phyloP scores from a whole-genome alignment of 2,329 filamentous ascomycete genomes.

The Fusarium lateritium region DNA sequence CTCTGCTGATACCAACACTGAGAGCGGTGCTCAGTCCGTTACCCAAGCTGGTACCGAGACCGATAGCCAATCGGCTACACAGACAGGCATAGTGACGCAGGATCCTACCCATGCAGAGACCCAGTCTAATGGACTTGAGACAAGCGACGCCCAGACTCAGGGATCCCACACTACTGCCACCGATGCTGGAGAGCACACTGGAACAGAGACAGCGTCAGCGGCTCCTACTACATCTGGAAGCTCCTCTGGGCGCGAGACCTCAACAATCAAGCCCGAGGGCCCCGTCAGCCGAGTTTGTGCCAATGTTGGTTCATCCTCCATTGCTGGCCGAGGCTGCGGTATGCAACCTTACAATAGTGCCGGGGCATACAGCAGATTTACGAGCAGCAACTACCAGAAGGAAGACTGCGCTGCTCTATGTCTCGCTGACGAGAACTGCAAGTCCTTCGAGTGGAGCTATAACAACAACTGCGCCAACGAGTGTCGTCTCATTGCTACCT shows the following conservation, averaged over 20 bases:
- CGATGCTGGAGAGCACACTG: neutral
- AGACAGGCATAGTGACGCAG: too few species aligned
- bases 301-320: neutral
- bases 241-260: neutral
- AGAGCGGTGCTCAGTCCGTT: neutral
- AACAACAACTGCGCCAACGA: conserved; percentile 5
- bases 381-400: conserved; percentile 8
- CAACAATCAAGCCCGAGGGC: conserved; percentile 6
- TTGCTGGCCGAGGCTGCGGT: conserved; percentile 9
- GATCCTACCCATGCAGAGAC: too few species aligned
- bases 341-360: conserved; percentile 18
- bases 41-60: neutral
- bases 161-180: neutral
- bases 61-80: too few species aligned
- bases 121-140: neutral
- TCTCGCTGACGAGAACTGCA: conserved; percentile 12
- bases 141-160: neutral
- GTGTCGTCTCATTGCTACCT: neutral
- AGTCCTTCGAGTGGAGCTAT: conserved; percentile 19
- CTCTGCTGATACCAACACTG: neutral
- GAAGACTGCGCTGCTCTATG: conserved; percentile 11
- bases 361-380: conserved; percentile 7
- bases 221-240: neutral
- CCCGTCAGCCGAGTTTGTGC: conserved; percentile 11
- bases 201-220: accelerated